These are phyloP conservation scores for Beta corolliflora DNA, from an alignment of 179 eudicot species.

Conservation along the genomic window DNA sequence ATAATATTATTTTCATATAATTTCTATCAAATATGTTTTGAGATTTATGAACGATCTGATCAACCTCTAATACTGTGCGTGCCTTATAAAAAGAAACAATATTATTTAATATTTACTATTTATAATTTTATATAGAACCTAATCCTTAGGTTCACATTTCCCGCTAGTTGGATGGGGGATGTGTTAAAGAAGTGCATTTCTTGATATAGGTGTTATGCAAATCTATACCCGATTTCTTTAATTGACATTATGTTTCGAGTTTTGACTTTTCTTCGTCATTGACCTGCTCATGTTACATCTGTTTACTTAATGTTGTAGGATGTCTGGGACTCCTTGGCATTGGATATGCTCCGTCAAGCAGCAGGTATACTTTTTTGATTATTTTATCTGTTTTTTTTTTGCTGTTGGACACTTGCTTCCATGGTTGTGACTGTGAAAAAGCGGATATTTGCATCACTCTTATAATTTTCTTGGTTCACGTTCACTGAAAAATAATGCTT, in stretches of 20 bases:
- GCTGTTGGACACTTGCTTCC: neutral
- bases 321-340: slow-evolving; percentile 80
- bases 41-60: too few species aligned
- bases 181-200: neutral
- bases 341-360: slow-evolving; percentile 78
- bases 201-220: neutral
- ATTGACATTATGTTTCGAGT: too few species aligned
- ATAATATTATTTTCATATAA: too few species aligned
- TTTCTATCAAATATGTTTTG: too few species aligned
- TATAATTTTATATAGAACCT: neutral
- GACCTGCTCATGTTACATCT: neutral
- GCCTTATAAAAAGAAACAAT: too few species aligned
- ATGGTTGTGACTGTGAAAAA: neutral
- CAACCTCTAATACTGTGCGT: too few species aligned
- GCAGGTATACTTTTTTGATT: slow-evolving; percentile 47
- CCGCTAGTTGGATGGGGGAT: neutral
- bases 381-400: neutral
- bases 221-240: neutral
- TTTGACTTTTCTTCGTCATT: slow-evolving; percentile 7
- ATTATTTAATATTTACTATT: too few species aligned
- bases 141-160: neutral
- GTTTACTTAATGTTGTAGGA: slow-evolving; percentile 36
- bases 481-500: too few species aligned
- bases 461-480: too few species aligned
- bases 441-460: neutral